These are phyloP conservation scores for Vachellia pachyceras DNA, from an alignment of 306 rosid genomes.

Conservation along the genomic window DNA sequence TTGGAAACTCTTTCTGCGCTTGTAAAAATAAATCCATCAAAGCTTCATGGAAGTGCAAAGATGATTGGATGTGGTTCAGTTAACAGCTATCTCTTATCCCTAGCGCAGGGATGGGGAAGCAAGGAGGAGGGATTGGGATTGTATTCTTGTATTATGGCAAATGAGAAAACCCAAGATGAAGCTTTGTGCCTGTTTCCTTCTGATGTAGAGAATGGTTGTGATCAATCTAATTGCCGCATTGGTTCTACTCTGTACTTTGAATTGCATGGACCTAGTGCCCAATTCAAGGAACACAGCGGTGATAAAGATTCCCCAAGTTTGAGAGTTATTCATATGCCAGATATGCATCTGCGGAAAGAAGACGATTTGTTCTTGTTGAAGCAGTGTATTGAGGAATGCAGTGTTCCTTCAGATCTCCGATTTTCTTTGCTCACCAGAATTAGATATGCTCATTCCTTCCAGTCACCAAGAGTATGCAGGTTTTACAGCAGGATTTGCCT, in stretches of 20 bases:
- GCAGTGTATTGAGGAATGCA: slow-evolving; percentile 76
- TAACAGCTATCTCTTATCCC: slow-evolving; percentile 85
- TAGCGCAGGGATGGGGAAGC: slow-evolving; percentile 99
- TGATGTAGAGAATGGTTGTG: slow-evolving; percentile 69
- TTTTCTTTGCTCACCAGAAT: slow-evolving; percentile 90
- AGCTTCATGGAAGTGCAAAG: slow-evolving; percentile 92
- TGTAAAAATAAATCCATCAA: slow-evolving; percentile 96
- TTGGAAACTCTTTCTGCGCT: slow-evolving; percentile 95
- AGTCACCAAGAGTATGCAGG: slow-evolving; percentile 85
- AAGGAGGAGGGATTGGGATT: slow-evolving; percentile 99
- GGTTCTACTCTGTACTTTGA: slow-evolving; percentile 97
- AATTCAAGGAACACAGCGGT: slow-evolving; percentile 52
- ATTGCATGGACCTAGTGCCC: slow-evolving; percentile 70
- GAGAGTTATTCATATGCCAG: slow-evolving; percentile 86
- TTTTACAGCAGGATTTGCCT: slow-evolving; percentile 92
- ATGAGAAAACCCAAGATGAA: slow-evolving; percentile 79
- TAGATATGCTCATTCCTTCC: slow-evolving; percentile 96
- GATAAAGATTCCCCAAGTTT: slow-evolving; percentile 50
- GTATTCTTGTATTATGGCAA: slow-evolving; percentile 89
- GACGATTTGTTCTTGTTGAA: slow-evolving; percentile 83
- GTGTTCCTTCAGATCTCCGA: slow-evolving; percentile 77
- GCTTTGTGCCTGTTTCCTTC: slow-evolving; percentile 90
- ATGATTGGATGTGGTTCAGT: slow-evolving; percentile 93
- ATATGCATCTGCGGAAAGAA: slow-evolving; percentile 80
- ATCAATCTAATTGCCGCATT: slow-evolving; percentile 72